phyloP scores from a whole-genome alignment of 768 basidiomycete genomes.

The Gymnopilus dilepis region DNA sequence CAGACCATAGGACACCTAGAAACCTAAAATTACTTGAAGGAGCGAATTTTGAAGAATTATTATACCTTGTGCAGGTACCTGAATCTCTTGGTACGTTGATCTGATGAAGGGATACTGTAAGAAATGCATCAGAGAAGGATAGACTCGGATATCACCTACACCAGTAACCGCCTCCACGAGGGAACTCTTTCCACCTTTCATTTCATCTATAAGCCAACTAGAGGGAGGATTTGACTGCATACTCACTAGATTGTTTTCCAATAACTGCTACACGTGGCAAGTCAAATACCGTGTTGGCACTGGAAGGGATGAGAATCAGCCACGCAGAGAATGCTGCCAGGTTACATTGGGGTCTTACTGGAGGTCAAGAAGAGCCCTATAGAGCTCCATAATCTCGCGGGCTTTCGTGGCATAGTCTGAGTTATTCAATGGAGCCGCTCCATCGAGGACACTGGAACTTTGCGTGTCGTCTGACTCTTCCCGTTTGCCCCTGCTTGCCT shows the following conservation, averaged over 20 bases:
- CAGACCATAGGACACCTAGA: slow-evolving; percentile 58
- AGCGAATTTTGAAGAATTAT: no score
- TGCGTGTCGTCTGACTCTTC: no score
- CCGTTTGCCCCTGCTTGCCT: not conserved
- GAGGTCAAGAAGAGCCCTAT: not conserved
- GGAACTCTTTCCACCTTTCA: not conserved
- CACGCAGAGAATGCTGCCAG: no score
- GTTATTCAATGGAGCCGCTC: not conserved
- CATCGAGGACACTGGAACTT: not conserved
- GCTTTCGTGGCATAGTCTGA: not conserved
- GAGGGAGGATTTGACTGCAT: not conserved
- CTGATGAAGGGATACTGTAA: not conserved
- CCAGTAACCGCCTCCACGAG: not conserved
- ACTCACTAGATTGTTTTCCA: slow-evolving; percentile 5
- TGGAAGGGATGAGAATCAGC: not conserved
- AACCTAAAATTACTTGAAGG: not conserved
- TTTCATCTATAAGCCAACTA: not conserved
- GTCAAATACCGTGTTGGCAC: not conserved
- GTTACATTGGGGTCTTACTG: not conserved
- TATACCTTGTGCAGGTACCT: not conserved
- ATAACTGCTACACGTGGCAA: not conserved
- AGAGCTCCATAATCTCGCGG: slow-evolving; percentile 1
- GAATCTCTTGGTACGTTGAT: not conserved
- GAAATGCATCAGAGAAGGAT: not conserved
- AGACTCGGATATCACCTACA: not conserved